Evolutionary conservation across 495 filamentous ascomycete genomes (phyloP).

Genomic region (Platismatia glauca): DNA sequence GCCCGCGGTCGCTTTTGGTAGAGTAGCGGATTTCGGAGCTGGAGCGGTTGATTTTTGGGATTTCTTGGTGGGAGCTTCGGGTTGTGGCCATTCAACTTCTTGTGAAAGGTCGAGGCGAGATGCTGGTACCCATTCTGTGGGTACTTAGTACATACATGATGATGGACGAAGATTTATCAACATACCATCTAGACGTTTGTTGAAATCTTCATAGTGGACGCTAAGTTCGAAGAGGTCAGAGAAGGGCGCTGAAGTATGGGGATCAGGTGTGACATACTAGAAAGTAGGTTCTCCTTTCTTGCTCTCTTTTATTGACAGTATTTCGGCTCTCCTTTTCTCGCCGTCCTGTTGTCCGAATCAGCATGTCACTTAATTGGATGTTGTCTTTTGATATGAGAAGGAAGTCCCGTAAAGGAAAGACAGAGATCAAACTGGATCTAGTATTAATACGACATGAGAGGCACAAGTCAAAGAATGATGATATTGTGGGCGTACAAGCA

Average conservation of each 20-base stretch:
- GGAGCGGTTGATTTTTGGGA: conserved; percentile 40
- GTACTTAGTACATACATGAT: conserved; percentile 6
- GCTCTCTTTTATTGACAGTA: conserved; percentile 68
- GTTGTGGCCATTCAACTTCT: conserved; percentile 70
- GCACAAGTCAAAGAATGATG: too few relatives aligned
- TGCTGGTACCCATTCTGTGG: conserved; percentile 76
- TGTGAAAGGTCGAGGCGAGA: conserved; percentile 70
- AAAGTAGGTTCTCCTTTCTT: conserved; percentile 76
- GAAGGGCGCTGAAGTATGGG: conserved; percentile 19
- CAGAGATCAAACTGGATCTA: too few relatives aligned
- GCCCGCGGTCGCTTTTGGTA: conserved; percentile 24
- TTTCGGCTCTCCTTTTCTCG: conserved; percentile 82
- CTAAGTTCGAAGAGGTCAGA: conserved; percentile 26
- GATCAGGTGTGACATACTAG: conserved; percentile 43
- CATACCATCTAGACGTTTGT: conserved; percentile 84
- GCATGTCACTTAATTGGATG: conserved; percentile 1
- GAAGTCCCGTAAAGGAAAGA: conserved; percentile 10
- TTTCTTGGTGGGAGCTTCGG: conserved; percentile 62
- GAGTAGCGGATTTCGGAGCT: conserved; percentile 37
- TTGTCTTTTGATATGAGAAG: conserved; percentile 4
- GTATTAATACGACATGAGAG: too few relatives aligned
- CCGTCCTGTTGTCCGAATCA: conserved; percentile 51
- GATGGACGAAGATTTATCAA: background rate
- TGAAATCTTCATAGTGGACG: conserved; percentile 98
- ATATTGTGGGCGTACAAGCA: too few relatives aligned